Base-by-base conservation (phyloP, 495 filamentous ascomycete genomes). In the Polyplosphaeria fusca region DNA sequence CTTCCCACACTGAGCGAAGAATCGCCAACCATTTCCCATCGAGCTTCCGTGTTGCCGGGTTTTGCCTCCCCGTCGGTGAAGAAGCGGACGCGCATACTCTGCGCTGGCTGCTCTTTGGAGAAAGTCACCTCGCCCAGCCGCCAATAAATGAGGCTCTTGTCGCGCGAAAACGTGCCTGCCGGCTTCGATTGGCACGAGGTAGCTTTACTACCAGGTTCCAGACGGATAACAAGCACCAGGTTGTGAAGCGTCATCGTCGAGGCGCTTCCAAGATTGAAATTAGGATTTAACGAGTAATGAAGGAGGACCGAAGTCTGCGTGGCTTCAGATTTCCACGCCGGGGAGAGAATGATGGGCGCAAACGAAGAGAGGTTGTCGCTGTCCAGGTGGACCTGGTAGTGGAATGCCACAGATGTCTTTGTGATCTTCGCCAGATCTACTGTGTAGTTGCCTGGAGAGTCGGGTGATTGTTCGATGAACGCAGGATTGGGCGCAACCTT, bases 401-500 rank as follows among this genome's bases (percentile, higher is more conserved):
- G 96, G 76, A 98, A 98, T 26, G 88, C 93, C 2, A 93, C 84
- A 0, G 86, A 78, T 11, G 88, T 85, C 52, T 82, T 86, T 43
- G 81, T 76, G 48, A 96, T 79, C 60, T 80, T 84, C 7, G 82
- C 76, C 1, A 89, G 69, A 60, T 87, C 81, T 39, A 97, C 73
- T 3, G 75, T 79, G 71, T 95, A 99, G 65, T 93, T 87, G 40
- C 92, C 93, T 7, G 87, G 76, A 52, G 79, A 85, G 32, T 89
- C 85, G 16, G 71, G 53, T n/a, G 81, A 76, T 61, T 86, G 84
- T 16, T 80, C 79, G 49, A 96, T 84, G 69, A 97, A 95, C 50
- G 87, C 82, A 26, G 89, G 89, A 70, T 99, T 99, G 18, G 91
- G 89, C 2, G 91, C 93, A 48, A 99, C 91, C 68, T 91, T 92